These are phyloP conservation scores for Populus tomentosa DNA, from an alignment of 441 rosid species.

Conservation along the genomic window DNA sequence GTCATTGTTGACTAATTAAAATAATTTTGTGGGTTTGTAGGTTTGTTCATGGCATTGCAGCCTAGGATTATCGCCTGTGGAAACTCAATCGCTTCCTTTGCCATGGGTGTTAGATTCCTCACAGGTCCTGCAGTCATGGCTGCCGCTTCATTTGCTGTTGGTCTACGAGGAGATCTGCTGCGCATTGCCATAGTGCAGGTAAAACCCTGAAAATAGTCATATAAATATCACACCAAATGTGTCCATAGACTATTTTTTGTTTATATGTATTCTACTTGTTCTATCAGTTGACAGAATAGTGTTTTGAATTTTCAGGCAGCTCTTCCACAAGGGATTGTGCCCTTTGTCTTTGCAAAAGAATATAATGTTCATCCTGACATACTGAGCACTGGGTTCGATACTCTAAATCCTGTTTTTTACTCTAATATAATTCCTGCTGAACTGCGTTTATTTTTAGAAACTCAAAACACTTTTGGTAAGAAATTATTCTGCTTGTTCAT, in stretches of 20 bases:
- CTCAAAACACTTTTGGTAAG: not conserved
- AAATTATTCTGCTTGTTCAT: not conserved
- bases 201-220: not conserved
- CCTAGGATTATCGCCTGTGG: constrained; percentile 91
- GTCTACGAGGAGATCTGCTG: constrained; percentile 56
- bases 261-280: too few relatives aligned
- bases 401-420: not conserved
- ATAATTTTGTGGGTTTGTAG: constrained; percentile 28
- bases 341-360: constrained; percentile 92
- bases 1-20: not conserved
- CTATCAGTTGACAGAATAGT: not conserved
- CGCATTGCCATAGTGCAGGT: constrained; percentile 95
- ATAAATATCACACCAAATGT: not conserved
- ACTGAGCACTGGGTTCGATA: constrained; percentile 80
- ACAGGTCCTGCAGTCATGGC: constrained; percentile 88
- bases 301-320: constrained; percentile 62
- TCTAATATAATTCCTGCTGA: not conserved
- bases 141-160: constrained; percentile 69
- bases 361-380: constrained; percentile 93
- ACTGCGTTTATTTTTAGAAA: not conserved
- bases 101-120: constrained; percentile 80
- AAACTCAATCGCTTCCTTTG: constrained; percentile 58
- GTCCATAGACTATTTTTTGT: too few relatives aligned
- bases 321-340: constrained; percentile 96
- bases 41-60: constrained; percentile 93